Conservation (phyloP, 2,329 filamentous ascomycete species). For the Colletotrichum tropicicola region DNA sequence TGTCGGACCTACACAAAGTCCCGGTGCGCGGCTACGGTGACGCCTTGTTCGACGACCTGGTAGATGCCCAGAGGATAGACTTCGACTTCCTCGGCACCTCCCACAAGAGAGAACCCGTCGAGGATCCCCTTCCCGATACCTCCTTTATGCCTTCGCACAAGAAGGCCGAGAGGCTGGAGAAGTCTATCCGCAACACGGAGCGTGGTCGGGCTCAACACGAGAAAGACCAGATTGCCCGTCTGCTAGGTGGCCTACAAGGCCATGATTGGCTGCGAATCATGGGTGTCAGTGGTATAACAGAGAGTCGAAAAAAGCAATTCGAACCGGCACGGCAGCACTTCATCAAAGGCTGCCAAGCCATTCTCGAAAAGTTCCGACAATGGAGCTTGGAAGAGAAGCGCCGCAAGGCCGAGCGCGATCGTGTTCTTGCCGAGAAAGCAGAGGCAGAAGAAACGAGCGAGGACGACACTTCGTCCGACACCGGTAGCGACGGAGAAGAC, state of each 20-base stretch:
- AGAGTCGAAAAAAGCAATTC: constrained; percentile 85
- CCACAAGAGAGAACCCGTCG: constrained; percentile 49
- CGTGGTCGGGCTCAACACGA: constrained; percentile 73
- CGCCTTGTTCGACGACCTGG: constrained; percentile 63
- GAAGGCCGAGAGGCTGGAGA: constrained; percentile 68
- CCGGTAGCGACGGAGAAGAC: constrained; percentile 45
- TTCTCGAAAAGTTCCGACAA: constrained; percentile 86
- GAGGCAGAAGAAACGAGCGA: constrained; percentile 40
- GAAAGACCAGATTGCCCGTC: constrained; percentile 69
- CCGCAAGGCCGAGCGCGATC: constrained; percentile 79
- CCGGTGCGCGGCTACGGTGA: constrained; percentile 64
- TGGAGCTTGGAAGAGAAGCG: constrained; percentile 94
- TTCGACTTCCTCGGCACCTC: constrained; percentile 62
- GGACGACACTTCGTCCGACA: constrained; percentile 29
- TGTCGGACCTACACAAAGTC: constrained; percentile 36
- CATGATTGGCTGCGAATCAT: constrained; percentile 94
- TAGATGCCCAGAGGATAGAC: constrained; percentile 65
- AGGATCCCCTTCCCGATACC: constrained; percentile 66
- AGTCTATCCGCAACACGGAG: constrained; percentile 70
- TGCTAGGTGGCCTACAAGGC: constrained; percentile 85
- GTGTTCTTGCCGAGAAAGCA: constrained; percentile 60
- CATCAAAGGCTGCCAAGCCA: constrained; percentile 80
- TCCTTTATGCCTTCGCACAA: constrained; percentile 64
- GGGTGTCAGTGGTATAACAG: constrained; percentile 86
- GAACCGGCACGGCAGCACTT: constrained; percentile 88